Evolutionary conservation across 768 basidiomycete species (phyloP), one percentile per base, ranked within the genome.

Genomic region (Cubamyces lactineus): DNA sequence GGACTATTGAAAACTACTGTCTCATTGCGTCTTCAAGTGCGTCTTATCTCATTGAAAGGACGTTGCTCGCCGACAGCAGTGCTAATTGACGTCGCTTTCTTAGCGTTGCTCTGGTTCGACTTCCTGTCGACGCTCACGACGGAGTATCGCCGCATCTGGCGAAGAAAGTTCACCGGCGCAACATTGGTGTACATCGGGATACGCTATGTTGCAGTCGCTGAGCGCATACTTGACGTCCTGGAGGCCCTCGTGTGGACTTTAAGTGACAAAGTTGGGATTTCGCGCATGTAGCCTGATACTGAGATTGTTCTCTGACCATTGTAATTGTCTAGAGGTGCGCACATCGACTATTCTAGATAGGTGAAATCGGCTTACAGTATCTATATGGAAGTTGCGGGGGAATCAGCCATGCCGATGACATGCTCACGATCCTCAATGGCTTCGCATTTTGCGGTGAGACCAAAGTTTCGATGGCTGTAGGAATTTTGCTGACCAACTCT

Each of bases 71-170:
- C 28, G 28, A 13, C 9, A 3, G 3, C 4, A 26, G 2, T 11
- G 28, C 42, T 43, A 1, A n/a, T 38, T 11, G 6, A 23, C 34
- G 23, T 15, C 19, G 11, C 1, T 5, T 52, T 21, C 7, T 4
- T 15, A 59, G 58, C 51, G 0, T 21, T 59, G 28, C 43, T 59
- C n/a, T 59, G 58, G 58, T 59, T 52, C 12, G 58, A 59, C 30
- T 52, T 23, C 17, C 21, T 23, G 5, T 38, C 53, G 30, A 59
- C 43, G 30, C 41, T 59, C 13, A 28, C 50, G 13, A 30, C 16
- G 3, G 58, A 59, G 58, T 52, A 52, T 13, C 42, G 23, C n/a
- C 41, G 58, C 19, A 59, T 59, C 38, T 59, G 58, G 58, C n/a
- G n/a, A 15, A 42, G 58, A 28, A 39, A 52, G 42, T 59, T 52